Evolutionary conservation across 768 basidiomycete species (phyloP).

Genomic region (Naganishia kalamii): DNA sequence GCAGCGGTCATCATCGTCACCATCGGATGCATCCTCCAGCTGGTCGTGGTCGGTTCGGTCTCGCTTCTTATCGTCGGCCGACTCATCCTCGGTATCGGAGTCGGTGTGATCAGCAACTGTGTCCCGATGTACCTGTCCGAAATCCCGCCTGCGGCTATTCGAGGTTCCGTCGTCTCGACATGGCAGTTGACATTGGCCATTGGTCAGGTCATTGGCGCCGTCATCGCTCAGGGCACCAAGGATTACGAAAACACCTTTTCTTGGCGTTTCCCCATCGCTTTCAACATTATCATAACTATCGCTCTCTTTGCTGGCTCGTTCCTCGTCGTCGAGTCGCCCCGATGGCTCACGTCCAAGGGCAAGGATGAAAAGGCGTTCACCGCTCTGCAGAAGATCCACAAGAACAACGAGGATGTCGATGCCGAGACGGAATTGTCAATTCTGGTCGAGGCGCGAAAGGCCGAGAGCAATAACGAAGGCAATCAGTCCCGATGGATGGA

Average conservation of each 20-base stretch:
- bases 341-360: constrained; percentile 42
- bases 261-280: constrained; percentile 40
- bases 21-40: constrained; percentile 38
- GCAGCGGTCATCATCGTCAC: constrained; percentile 36
- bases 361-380: constrained; percentile 39
- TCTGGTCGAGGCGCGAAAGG: constrained; percentile 36
- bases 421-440: constrained; percentile 36
- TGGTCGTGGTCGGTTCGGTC: constrained; percentile 29
- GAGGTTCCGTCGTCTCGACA: constrained; percentile 40
- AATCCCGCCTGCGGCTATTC: constrained; percentile 43
- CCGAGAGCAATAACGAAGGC: constrained; percentile 32
- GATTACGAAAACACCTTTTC: constrained; percentile 27
- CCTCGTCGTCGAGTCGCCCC: constrained; percentile 42
- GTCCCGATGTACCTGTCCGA: constrained; percentile 46
- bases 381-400: constrained; percentile 38
- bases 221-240: constrained; percentile 41
- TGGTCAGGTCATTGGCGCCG: constrained; percentile 46
- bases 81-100: constrained; percentile 42
- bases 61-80: constrained; percentile 40
- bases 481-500: constrained; percentile 37
- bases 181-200: constrained; percentile 47
- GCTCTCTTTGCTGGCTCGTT: constrained; percentile 33
- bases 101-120: constrained; percentile 40
- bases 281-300: constrained; percentile 42
- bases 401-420: constrained; percentile 33